A percentile compares a stretch with the other conserved stretches of the same genome.
Conservation (phyloP, 805 yeast species). For the Saccharomycopsis sp. region DNA sequence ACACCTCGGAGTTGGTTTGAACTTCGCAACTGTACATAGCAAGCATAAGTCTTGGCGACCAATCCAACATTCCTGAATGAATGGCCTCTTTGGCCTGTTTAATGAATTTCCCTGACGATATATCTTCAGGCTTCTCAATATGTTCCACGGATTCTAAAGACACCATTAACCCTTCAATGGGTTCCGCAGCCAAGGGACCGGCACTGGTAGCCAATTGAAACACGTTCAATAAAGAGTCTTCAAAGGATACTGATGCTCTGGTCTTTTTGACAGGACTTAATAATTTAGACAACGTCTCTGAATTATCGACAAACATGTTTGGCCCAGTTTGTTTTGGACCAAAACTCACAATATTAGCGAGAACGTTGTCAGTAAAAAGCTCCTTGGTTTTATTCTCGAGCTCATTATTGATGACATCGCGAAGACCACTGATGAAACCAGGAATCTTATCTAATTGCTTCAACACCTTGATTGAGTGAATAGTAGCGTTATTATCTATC, state of each 20-base stretch:
- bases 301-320: constrained; percentile 56
- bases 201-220: constrained; percentile 74
- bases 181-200: constrained; percentile 89
- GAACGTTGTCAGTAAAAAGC: constrained; percentile 26
- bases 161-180: constrained; percentile 73
- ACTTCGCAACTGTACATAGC: constrained; percentile 94
- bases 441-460: constrained; percentile 24
- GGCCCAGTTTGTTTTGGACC: constrained; percentile 78
- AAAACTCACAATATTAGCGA: constrained; percentile 49
- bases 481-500: constrained; percentile 37
- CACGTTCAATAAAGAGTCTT: constrained; percentile 68
- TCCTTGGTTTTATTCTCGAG: constrained; percentile 14
- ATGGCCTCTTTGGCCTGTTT: constrained; percentile 68
- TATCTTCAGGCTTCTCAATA: constrained; percentile 23
- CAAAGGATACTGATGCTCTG: constrained; percentile 34
- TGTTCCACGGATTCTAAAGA: constrained; percentile 37
- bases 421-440: constrained; percentile 7
- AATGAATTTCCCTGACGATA: constrained; percentile 65
- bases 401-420: neutral
- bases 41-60: constrained; percentile 85
- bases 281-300: neutral
- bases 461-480: constrained; percentile 32
- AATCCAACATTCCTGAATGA: constrained; percentile 60
- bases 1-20: constrained; percentile 89
- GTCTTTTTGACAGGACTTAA: constrained; percentile 7